Percentiles rank a stretch among this genome's conserved stretches.
Evolutionary conservation across 2,329 filamentous ascomycete species (phyloP).

Genomic region (Phaeophleospora eucalypticola): DNA sequence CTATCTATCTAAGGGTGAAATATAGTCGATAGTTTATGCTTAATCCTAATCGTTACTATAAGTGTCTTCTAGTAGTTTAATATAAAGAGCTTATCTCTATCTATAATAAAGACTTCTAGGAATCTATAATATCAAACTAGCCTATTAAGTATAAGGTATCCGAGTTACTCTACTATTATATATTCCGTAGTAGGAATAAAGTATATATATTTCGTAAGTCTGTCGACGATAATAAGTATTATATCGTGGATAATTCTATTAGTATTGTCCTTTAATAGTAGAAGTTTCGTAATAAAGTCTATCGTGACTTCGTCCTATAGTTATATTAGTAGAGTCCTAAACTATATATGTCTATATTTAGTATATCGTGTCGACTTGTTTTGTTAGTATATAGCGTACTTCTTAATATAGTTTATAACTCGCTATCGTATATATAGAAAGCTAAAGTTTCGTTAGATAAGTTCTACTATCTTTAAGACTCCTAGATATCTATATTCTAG

Average conservation of each 20-base stretch:
- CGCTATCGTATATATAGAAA: constrained; percentile 7
- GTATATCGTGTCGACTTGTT: constrained; percentile 11
- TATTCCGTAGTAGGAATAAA: constrained; percentile 9
- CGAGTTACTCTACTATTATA: constrained; percentile 15
- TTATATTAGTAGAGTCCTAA: constrained; percentile 5
- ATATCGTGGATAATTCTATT: constrained; percentile 9
- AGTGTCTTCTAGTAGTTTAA: constrained; percentile 22
- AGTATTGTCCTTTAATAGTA: constrained; percentile 3
- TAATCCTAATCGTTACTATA: constrained; percentile 18
- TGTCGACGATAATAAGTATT: constrained; percentile 21
- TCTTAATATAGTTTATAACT: constrained; percentile 9
- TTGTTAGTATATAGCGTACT: constrained; percentile 4
- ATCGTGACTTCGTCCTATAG: constrained; percentile 9
- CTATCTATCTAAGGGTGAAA: constrained; percentile 29
- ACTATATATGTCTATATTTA: constrained; percentile 13
- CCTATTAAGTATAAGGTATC: constrained; percentile 18
- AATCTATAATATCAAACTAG: constrained; percentile 18
- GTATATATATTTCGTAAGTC: constrained; percentile 14
- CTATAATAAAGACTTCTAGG: constrained; percentile 18
- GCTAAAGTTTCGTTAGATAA: constrained; percentile 3
- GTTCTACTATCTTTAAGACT: neutral
- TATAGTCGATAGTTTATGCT: constrained; percentile 22
- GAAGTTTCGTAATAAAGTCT: constrained; percentile 18
- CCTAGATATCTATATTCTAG: constrained; percentile 7
- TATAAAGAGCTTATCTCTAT: constrained; percentile 24